Percentiles rank a stretch among this genome's conserved stretches.
Conservation (phyloP, 345 rosid genomes). For the Salix arbutifolia region DNA sequence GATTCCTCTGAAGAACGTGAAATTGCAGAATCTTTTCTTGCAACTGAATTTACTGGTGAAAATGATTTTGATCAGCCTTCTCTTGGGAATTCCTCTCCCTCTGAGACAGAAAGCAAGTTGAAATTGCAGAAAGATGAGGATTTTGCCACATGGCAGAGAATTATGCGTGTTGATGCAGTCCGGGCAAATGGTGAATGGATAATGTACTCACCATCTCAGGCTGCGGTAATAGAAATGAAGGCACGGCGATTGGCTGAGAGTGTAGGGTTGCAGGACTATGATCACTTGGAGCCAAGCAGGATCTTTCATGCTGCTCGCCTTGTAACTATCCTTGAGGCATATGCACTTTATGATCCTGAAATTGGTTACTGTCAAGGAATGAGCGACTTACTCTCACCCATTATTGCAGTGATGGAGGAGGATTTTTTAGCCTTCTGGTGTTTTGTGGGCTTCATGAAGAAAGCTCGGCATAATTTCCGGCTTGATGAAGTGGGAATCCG, state of each 20-base stretch:
- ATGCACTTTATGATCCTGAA: conserved; percentile 62
- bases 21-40: conserved; percentile 31
- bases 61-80: conserved; percentile 24
- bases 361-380: conserved; percentile 79
- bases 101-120: conserved; percentile 28
- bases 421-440: conserved; percentile 90
- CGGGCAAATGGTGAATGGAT: conserved; percentile 84
- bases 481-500: conserved; percentile 92
- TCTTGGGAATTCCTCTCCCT: conserved; percentile 27
- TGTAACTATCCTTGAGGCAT: conserved; percentile 85
- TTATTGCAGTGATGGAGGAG: conserved; percentile 69
- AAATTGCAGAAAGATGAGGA: conserved; percentile 54
- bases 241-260: conserved; percentile 55
- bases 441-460: conserved; percentile 89
- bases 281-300: conserved; percentile 75
- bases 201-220: conserved; percentile 63
- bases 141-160: conserved; percentile 82
- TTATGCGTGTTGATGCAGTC: conserved; percentile 86
- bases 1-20: conserved; percentile 58
- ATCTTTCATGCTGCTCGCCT: conserved; percentile 82
- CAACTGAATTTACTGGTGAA: conserved; percentile 32
- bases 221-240: conserved; percentile 47
- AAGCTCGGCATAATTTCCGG: conserved; percentile 85
- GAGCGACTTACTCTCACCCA: conserved; percentile 89
- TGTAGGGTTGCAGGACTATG: conserved; percentile 72